These are phyloP conservation scores for Rhizopogon vesiculosus DNA, from an alignment of 768 basidiomycete genomes.

Conservation along the genomic window DNA sequence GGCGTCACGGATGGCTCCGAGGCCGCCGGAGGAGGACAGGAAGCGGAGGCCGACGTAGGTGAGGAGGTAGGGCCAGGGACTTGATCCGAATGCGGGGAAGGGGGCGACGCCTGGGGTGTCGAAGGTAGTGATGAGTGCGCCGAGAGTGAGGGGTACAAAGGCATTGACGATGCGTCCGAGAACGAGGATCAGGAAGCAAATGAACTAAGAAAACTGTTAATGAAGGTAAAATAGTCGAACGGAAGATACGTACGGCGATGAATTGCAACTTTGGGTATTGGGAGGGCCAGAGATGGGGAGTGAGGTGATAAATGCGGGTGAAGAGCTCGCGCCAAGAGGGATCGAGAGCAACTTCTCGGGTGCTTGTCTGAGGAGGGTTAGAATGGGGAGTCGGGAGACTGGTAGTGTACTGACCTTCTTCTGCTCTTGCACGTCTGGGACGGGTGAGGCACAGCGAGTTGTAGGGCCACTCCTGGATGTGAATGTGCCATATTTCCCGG, in stretches of 20 bases:
- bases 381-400: no score
- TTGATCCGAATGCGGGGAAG: slow-evolving; percentile 23
- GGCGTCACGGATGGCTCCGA: slow-evolving; percentile 62
- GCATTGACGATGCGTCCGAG: slow-evolving; percentile 76
- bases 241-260: slow-evolving; percentile 34
- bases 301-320: slow-evolving; percentile 57
- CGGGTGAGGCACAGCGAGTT: slow-evolving; percentile 45
- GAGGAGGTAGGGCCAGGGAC: slow-evolving; percentile 68
- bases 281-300: slow-evolving; percentile 84
- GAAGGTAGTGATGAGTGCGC: slow-evolving; percentile 29
- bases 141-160: slow-evolving; percentile 66
- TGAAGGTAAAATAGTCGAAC: slow-evolving; percentile 29
- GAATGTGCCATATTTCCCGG: slow-evolving; percentile 66
- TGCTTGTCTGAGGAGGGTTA: slow-evolving; percentile 10
- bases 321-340: slow-evolving; percentile 71
- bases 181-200: slow-evolving; percentile 68
- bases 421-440: slow-evolving; percentile 18
- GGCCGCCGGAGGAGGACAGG: slow-evolving; percentile 71
- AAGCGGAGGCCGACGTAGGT: slow-evolving; percentile 68
- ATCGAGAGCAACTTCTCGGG: slow-evolving; percentile 53
- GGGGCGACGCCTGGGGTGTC: slow-evolving; percentile 10
- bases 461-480: slow-evolving; percentile 30
- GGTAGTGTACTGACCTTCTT: neutral
- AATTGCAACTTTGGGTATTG: slow-evolving; percentile 62
- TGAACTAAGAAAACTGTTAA: slow-evolving; percentile 30